Evolutionary conservation across 139 green algal species (phyloP).

Genomic region (Micromonas commoda): DNA sequence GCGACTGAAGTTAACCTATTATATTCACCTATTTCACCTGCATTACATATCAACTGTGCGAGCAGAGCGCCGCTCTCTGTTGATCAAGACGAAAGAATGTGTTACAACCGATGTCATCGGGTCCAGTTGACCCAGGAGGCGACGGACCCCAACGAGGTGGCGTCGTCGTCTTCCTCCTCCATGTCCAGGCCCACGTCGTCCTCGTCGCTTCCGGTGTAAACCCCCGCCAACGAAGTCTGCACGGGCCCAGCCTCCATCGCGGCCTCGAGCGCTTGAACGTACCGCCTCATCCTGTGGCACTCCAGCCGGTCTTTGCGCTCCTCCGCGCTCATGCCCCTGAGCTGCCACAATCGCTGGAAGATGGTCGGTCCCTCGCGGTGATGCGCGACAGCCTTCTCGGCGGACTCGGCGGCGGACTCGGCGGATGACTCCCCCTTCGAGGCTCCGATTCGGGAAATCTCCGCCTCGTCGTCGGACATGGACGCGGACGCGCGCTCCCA

Average conservation of each 20-base stretch:
- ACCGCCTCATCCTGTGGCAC: conserved; percentile 8
- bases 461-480: background rate
- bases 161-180: background rate
- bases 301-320: background rate
- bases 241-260: background rate
- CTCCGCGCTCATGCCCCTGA: background rate
- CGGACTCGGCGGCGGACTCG: background rate
- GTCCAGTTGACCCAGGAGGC: conserved; percentile 28
- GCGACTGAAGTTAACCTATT: too few relatives aligned
- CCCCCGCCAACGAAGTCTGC: background rate
- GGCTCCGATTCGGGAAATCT: too few relatives aligned
- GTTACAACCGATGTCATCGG: too few relatives aligned
- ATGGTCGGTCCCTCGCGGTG: conserved; percentile 5
- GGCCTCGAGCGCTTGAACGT: background rate
- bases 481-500: background rate
- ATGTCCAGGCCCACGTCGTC: background rate
- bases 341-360: background rate
- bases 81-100: too few relatives aligned
- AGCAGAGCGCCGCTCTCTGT: too few relatives aligned
- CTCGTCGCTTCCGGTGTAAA: background rate
- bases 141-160: too few relatives aligned
- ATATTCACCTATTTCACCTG: too few relatives aligned
- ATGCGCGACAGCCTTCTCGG: background rate
- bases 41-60: too few relatives aligned
- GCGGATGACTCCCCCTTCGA: background rate